Evolutionary conservation across 352 stramenopile species (phyloP), one percentile per base, ranked within the genome.

Genomic region (Hyphochytrium catenoides): DNA sequence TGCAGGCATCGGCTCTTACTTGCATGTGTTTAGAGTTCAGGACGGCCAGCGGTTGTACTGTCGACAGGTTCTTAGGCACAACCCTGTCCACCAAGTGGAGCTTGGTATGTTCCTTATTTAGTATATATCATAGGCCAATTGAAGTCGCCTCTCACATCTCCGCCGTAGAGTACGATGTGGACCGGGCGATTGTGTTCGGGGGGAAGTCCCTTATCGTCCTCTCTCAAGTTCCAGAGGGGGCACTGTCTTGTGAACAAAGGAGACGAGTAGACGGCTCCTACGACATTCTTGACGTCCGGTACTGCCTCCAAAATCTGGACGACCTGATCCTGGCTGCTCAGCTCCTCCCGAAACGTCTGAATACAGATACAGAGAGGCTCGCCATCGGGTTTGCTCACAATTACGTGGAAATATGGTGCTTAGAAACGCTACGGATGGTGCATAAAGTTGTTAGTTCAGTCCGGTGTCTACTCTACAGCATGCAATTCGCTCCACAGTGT

Each of bases 271-370:
- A 51, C 3, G 33, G 51, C 3, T 11, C 39, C 20, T 27, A 43
- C 31, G 43, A 5, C 19, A n/a, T 28, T 27, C 40, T 5, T 14
- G 34, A 16, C 44, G 14, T 49, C 6, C 20, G 73, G 14, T 57
- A 57, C 30, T 62, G 54, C 31, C 41, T 52, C 14, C 73, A 69
- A 43, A 54, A 62, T 20, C 76, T 72, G 47, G 47, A 52, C n/a
- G 65, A 85, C 43, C 83, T 68, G 70, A 62, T 85, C 23, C 74
- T 81, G 15, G 68, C 81, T 44, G 63, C 66, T 38, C 63, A 66
- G 22, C 44, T 81, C 26, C 44, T 81, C 21, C 51, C 57, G 6
- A 31, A 63, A 22, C 33, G 46, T 7, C 17, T 36, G 8, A 14
- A 18, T 3, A 19, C 44, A 12, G 4, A 24, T 43, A 36, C 36